Conservation (phyloP, 2,329 filamentous ascomycete species). For the Sclerotinia nivalis region DNA sequence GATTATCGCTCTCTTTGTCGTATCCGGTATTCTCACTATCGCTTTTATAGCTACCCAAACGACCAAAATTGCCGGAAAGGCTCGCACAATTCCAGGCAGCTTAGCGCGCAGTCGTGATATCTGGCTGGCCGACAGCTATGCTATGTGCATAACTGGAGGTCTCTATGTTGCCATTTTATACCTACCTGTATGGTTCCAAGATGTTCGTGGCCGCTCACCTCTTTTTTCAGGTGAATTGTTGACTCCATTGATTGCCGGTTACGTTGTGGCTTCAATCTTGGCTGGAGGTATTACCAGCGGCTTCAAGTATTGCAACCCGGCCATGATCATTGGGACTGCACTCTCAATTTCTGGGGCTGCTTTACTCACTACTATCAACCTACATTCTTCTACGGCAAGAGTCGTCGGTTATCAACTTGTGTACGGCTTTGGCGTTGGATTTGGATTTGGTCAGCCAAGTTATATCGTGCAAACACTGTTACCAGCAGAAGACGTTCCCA, state of each 20-base stretch:
- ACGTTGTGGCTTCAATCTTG: slow-evolving; percentile 35
- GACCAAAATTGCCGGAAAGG: slow-evolving; percentile 40
- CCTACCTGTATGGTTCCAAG: slow-evolving; percentile 52
- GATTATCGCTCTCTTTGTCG: slow-evolving; percentile 42
- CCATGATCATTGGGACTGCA: slow-evolving; percentile 26
- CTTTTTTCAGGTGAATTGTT: slow-evolving; percentile 47
- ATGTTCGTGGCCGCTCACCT: slow-evolving; percentile 45
- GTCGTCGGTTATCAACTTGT: slow-evolving; percentile 53
- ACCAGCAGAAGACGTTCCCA: slow-evolving; percentile 51
- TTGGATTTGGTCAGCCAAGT: slow-evolving; percentile 49
- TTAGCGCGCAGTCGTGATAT: slow-evolving; percentile 36
- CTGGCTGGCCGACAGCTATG: slow-evolving; percentile 10
- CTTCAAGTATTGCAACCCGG: slow-evolving; percentile 40
- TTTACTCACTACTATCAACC: slow-evolving; percentile 42
- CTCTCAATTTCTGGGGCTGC: slow-evolving; percentile 27
- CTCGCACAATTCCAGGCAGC: slow-evolving; percentile 41
- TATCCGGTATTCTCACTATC: slow-evolving; percentile 37
- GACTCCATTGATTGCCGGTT: slow-evolving; percentile 39
- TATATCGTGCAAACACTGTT: slow-evolving; percentile 50
- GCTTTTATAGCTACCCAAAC: slow-evolving; percentile 37
- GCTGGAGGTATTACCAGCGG: slow-evolving; percentile 31
- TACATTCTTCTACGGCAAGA: slow-evolving; percentile 43
- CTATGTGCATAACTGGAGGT: neutral
- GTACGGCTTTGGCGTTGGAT: slow-evolving; percentile 47
- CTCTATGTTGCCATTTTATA: slow-evolving; percentile 38